These are phyloP conservation scores for Plantago coronopus DNA, from an alignment of 305 asterid genomes.

Conservation along the genomic window DNA sequence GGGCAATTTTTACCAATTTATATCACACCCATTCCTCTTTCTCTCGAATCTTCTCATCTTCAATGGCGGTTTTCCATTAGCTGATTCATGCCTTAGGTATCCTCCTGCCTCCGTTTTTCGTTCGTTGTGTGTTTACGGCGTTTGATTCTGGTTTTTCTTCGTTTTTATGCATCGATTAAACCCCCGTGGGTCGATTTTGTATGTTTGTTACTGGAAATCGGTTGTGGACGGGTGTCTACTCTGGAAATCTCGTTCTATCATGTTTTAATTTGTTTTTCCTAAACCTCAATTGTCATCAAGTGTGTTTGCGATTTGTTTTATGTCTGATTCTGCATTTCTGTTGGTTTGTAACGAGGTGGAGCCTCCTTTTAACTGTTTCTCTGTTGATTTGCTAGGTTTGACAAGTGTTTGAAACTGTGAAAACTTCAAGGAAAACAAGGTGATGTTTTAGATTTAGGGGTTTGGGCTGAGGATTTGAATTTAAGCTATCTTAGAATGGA, in stretches of 20 bases:
- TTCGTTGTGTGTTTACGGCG: too few relatives aligned
- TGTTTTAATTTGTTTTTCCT: too few relatives aligned
- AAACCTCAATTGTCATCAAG: too few relatives aligned
- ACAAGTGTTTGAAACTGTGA: conserved; percentile 16
- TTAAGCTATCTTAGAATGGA: conserved; percentile 38
- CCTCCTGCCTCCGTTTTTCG: conserved; percentile 1
- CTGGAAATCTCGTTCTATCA: too few relatives aligned
- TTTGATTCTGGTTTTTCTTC: not conserved
- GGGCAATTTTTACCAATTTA: conserved; percentile 19
- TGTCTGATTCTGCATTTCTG: too few relatives aligned
- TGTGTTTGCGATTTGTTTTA: too few relatives aligned
- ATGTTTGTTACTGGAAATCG: too few relatives aligned
- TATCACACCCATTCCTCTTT: conserved; percentile 24
- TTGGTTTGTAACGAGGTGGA: not conserved
- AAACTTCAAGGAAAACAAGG: not conserved
- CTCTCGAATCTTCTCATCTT: conserved; percentile 21
- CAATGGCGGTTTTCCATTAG: conserved; percentile 31
- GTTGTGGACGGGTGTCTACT: too few relatives aligned
- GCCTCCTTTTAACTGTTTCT: not conserved
- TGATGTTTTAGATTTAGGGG: conserved; percentile 26
- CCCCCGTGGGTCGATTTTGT: too few relatives aligned
- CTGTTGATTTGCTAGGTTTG: conserved; percentile 17
- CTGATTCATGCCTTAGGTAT: conserved; percentile 15
- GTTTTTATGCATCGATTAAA: too few relatives aligned
- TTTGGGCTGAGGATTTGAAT: conserved; percentile 28